phyloP scores from a whole-genome alignment of 2,329 filamentous ascomycete genomes.

The Alternaria sp. region DNA sequence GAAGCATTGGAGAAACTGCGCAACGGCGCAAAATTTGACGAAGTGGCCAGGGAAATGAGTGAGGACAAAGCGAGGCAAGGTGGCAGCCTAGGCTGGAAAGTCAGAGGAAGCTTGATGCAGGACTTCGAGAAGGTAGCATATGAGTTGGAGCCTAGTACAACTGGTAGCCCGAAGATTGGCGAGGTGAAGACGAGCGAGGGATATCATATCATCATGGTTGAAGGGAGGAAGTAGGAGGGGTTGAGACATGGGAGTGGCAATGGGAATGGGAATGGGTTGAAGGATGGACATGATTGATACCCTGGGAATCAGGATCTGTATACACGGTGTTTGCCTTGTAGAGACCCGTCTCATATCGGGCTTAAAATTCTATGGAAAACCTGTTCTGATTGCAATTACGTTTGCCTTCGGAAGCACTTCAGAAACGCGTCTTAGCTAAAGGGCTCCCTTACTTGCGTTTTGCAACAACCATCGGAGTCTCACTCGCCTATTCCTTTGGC shows the following conservation, averaged over 20 bases:
- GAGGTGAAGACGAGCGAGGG: constrained; percentile 79
- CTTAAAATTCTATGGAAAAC: background rate
- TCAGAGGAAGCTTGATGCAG: constrained; percentile 70
- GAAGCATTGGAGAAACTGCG: constrained; percentile 74
- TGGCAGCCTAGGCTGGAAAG: constrained; percentile 77
- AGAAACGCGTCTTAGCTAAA: background rate
- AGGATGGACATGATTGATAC: background rate
- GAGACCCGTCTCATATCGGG: too few species aligned
- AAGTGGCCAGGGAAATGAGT: constrained; percentile 74
- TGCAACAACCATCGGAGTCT: background rate
- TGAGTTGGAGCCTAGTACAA: constrained; percentile 71
- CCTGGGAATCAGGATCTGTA: background rate
- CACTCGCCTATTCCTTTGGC: background rate
- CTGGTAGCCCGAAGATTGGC: constrained; percentile 68
- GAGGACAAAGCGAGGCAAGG: constrained; percentile 79
- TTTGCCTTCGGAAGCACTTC: background rate
- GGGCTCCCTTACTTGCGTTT: background rate
- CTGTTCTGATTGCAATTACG: background rate
- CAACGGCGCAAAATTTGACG: constrained; percentile 75
- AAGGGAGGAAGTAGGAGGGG: constrained; percentile 63
- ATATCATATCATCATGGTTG: constrained; percentile 84
- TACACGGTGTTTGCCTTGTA: background rate
- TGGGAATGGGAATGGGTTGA: too few species aligned
- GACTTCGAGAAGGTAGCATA: constrained; percentile 79
- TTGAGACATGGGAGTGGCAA: background rate